These are phyloP conservation scores for Lobosporangium transversale DNA, from an alignment of 192 early-diverging fungal species.

Conservation along the genomic window DNA sequence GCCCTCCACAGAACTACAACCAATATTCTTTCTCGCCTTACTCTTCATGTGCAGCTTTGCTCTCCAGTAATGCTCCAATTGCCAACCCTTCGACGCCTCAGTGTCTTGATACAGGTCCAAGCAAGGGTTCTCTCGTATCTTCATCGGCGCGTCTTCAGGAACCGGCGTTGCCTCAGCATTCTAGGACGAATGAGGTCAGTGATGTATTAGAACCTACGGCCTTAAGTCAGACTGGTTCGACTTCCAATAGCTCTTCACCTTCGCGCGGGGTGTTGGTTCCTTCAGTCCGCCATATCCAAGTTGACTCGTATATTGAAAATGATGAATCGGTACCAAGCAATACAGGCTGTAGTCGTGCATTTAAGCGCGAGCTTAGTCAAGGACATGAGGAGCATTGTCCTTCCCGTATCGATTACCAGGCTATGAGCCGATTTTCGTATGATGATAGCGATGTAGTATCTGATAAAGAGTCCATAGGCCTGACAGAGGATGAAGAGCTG, in stretches of 20 bases:
- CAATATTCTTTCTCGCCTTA: conserved; percentile 3
- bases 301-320: neutral
- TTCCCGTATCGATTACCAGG: conserved; percentile 23
- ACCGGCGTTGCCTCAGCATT: neutral
- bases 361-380: conserved; percentile 27
- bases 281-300: conserved; percentile 20
- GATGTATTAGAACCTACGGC: neutral
- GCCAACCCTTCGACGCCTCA: neutral
- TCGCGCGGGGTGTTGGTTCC: neutral
- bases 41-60: neutral
- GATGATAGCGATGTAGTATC: conserved; percentile 16
- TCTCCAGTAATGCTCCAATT: neutral
- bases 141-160: conserved; percentile 23
- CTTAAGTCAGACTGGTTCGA: neutral
- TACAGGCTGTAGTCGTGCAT: conserved; percentile 13
- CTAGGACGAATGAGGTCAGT: neutral
- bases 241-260: neutral
- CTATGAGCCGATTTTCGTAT: neutral
- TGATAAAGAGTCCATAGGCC: conserved; percentile 31
- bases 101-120: neutral
- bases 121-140: neutral
- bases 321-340: too few species aligned
- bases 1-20: neutral
- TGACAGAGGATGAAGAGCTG: conserved; percentile 26
- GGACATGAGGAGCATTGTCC: neutral